Conservation (phyloP, 78 protist genomes). For the Fonticula alba region DNA sequence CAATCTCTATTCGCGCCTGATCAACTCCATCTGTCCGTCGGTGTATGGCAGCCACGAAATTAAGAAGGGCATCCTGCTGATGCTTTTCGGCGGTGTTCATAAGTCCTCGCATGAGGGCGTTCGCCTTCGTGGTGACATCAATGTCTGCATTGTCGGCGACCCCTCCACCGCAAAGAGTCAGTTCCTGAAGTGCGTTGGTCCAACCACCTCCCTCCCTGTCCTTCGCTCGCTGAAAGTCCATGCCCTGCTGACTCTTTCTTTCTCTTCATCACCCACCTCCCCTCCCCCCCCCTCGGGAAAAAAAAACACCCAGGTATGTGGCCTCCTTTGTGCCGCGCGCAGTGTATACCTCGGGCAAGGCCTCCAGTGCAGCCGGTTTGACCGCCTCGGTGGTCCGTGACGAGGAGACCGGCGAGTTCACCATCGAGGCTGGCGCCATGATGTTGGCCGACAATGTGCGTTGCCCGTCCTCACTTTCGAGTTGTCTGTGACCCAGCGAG, state of each 20-base stretch:
- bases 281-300: neutral
- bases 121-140: constrained; percentile 92
- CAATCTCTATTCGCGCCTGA: constrained; percentile 31
- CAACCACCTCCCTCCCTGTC: neutral
- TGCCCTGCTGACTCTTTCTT: neutral
- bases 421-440: constrained; percentile 98
- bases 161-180: constrained; percentile 92
- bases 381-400: constrained; percentile 93
- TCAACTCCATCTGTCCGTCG: constrained; percentile 49
- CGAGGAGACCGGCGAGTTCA: constrained; percentile 89
- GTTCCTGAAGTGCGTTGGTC: constrained; percentile 68
- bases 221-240: neutral
- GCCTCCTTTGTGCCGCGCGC: constrained; percentile 81
- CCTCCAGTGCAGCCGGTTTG: constrained; percentile 85
- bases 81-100: constrained; percentile 94
- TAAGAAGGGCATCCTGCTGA: constrained; percentile 82
- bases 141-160: constrained; percentile 96
- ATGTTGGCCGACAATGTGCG: constrained; percentile 94
- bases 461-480: too few relatives aligned
- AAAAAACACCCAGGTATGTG: constrained; percentile 41
- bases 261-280: neutral
- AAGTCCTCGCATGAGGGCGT: constrained; percentile 60
- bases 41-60: constrained; percentile 71
- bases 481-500: too few relatives aligned
- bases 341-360: constrained; percentile 90